These are phyloP conservation scores for Pichia heedii DNA, from an alignment of 805 yeast species.

Conservation along the genomic window DNA sequence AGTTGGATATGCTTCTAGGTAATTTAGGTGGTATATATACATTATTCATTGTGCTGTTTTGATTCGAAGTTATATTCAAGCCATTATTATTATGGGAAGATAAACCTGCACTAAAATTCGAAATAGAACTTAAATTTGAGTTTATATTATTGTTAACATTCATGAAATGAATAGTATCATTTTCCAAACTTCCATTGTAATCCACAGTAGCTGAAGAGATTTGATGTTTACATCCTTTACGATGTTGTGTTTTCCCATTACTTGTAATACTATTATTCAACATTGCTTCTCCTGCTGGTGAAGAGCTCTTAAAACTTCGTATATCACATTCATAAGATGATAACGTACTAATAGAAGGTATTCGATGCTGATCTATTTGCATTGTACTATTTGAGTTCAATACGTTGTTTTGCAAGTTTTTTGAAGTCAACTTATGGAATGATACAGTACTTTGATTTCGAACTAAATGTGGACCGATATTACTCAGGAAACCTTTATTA, in stretches of 20 bases:
- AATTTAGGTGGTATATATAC: neutral
- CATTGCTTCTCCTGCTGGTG: slow-evolving; percentile 17
- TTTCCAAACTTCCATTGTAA: neutral
- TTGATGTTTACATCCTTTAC: slow-evolving; percentile 20
- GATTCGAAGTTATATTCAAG: neutral
- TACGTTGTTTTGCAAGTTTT: neutral
- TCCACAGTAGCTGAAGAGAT: neutral
- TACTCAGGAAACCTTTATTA: neutral
- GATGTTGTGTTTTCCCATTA: slow-evolving; percentile 13
- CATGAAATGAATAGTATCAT: neutral
- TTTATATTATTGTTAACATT: neutral
- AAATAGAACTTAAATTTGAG: neutral
- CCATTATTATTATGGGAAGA: neutral
- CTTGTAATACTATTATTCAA: neutral
- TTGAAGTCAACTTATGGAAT: slow-evolving; percentile 4
- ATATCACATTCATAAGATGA: slow-evolving; percentile 18
- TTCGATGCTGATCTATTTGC: slow-evolving; percentile 1
- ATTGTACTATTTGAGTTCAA: neutral
- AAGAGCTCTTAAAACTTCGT: slow-evolving; percentile 18
- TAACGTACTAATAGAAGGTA: slow-evolving; percentile 20
- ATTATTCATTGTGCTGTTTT: neutral
- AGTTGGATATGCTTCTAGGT: neutral
- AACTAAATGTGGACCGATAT: neutral
- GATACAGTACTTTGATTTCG: slow-evolving; percentile 12
- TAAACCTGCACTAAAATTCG: neutral